Conservation (phyloP, 805 yeast genomes). For the Candida succiphila region DNA sequence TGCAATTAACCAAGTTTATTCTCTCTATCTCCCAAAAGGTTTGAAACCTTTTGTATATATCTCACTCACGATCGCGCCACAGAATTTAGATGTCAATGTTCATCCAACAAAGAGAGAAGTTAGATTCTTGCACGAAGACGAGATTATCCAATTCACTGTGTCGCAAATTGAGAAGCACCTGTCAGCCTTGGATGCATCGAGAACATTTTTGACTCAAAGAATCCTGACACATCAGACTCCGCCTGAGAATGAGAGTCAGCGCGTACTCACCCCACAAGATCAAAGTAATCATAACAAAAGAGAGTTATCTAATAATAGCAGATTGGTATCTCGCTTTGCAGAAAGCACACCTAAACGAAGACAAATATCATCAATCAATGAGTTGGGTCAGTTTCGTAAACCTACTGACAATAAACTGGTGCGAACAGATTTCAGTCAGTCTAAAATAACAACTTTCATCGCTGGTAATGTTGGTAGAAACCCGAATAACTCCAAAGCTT, state of each 20-base stretch:
- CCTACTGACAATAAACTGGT: constrained; percentile 57
- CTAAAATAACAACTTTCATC: constrained; percentile 33
- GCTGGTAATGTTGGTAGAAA: neutral
- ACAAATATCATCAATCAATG: neutral
- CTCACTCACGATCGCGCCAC: constrained; percentile 55
- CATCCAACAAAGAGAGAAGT: constrained; percentile 96
- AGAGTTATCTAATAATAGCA: neutral
- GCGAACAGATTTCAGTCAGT: constrained; percentile 61
- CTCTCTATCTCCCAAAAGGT: constrained; percentile 69
- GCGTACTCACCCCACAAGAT: neutral
- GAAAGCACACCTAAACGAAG: neutral
- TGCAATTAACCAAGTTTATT: constrained; percentile 53
- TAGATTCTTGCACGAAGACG: constrained; percentile 75
- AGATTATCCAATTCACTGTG: constrained; percentile 59
- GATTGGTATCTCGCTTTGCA: neutral
- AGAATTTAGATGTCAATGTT: constrained; percentile 80
- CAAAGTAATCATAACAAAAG: neutral
- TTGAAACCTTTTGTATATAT: constrained; percentile 69
- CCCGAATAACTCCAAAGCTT: neutral
- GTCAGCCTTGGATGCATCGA: constrained; percentile 49
- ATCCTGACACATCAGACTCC: constrained; percentile 29
- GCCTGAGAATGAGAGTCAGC: constrained; percentile 8
- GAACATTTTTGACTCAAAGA: constrained; percentile 62
- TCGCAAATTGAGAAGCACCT: constrained; percentile 38
- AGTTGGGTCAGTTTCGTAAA: constrained; percentile 18